Base-by-base conservation (phyloP, 768 basidiomycete genomes). In the Xerocomus brunneocitrinus region DNA sequence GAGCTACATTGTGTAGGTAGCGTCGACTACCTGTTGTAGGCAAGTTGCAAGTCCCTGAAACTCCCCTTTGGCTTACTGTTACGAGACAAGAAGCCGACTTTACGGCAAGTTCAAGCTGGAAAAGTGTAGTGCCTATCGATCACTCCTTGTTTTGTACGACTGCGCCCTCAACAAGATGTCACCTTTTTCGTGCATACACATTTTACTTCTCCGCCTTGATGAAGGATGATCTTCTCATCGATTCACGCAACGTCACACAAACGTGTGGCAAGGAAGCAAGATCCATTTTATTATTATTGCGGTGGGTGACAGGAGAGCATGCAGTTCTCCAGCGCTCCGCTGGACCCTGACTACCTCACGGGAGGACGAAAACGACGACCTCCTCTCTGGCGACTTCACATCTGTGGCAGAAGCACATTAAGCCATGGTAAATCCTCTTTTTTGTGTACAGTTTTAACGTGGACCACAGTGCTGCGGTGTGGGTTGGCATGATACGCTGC, bases 371-470 rank as follows among this genome's bases (percentile, higher is more conserved):
- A 13, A 24, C 31, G 8, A 44, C 44, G 30, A 16, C 51, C 36
- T 52, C 44, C 28, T 45, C 58, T 45, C 36, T 7, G 35, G 35
- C 43, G 43, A 51, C 22, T 50, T 62, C 63, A 52, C 53, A 51
- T 50, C 27, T 57, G 57, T 59, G 63, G 55, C 55, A 58, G 52
- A 51, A 34, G 44, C 57, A 48, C 57, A 36, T 50, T 49, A 45
- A 8, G 7, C 36, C 27, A 24, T 19, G 40, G 28, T 40, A 42
- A 42, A 55, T 32, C 59, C 54, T 32, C 19, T n/a, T 58, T 53
- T 32, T 25, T 38, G 38, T 24, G 19, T 32, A 14, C 32, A 12
- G 12, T 32, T 30, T 10, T 8, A 32, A n/a, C 34, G 8, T 19
- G 35, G 45, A 25, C 13, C 39, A 49, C 8, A 16, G 39, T 24